Conservation (phyloP, 1,139 yeast genomes). For the Taiozyma sp. region DNA sequence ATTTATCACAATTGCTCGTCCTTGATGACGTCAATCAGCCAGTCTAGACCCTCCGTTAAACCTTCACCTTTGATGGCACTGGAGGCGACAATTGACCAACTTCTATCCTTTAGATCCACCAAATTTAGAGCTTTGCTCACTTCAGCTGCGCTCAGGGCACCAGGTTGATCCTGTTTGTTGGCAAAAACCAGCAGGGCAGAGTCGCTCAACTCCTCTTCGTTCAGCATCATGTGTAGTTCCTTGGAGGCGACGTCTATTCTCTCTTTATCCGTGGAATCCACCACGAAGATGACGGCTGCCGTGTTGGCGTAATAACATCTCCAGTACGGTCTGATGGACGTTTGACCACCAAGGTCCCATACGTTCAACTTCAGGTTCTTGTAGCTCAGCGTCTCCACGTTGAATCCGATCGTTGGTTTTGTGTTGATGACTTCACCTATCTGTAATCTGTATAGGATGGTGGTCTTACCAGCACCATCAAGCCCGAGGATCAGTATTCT, state of each 20-base stretch:
- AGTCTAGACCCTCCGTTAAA: constrained; percentile 90
- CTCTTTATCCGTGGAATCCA: constrained; percentile 94
- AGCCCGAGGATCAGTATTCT: constrained; percentile 88
- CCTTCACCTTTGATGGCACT: constrained; percentile 97
- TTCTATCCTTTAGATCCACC: constrained; percentile 88
- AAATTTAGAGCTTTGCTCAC: constrained; percentile 84
- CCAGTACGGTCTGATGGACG: constrained; percentile 97
- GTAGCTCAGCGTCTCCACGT: constrained; percentile 89
- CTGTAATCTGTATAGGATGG: constrained; percentile 86
- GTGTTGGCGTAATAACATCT: constrained; percentile 95
- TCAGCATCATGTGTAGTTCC: constrained; percentile 87
- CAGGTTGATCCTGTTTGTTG: constrained; percentile 95
- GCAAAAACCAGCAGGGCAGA: constrained; percentile 93
- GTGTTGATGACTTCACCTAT: constrained; percentile 94
- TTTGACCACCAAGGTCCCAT: constrained; percentile 96
- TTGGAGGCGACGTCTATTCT: constrained; percentile 84
- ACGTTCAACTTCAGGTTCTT: constrained; percentile 86
- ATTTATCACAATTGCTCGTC: constrained; percentile 57
- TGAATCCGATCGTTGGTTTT: constrained; percentile 95
- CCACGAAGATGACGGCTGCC: constrained; percentile 94
- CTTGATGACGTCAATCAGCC: constrained; percentile 94
- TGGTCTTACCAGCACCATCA: constrained; percentile 98
- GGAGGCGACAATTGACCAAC: constrained; percentile 97
- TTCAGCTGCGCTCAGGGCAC: constrained; percentile 92
- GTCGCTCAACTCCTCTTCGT: constrained; percentile 87